Base-by-base conservation (phyloP, 371 early-diverging fungal genomes). In the Lichtheimia ramosa region DNA sequence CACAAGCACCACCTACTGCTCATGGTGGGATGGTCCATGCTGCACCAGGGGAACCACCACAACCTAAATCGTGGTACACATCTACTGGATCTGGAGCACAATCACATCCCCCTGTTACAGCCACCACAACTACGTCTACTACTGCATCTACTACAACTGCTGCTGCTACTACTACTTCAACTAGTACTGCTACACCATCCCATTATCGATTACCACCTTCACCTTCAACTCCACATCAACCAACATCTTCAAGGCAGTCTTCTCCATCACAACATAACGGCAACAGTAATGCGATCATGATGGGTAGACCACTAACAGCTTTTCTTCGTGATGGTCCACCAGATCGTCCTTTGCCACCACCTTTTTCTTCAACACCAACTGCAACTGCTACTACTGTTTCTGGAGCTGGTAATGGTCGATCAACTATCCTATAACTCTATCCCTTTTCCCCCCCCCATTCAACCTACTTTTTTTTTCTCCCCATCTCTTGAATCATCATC, bases 251-350 rank as follows among this genome's bases (percentile, higher is more conserved):
- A 16, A 25, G 34, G 50, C 51, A 58, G 40, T 27, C 50, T 34
- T 61, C 48, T 7, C 62, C 53, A 40, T 41, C 55, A 20, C 18
- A 23, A 14, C 18, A 25, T 28, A 53, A 43, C 20, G 28, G 28
- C 12, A 60, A 48, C 21, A 62, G 56, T 13, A 48, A 48, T 20
- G 39, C 51, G 23, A 48, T 52, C 57, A 65, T 65, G 51, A 65
- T 65, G 61, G 54, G 58, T 5, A 3, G 49, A 20, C 66, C 66
- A 13, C 41, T 65, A 21, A 65, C 66, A 23, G 66, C 66, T 2
- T 65, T 60, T 49, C 28, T 65, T 39, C 53, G 61, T 42, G 66
- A 65, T 57, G 42, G n/a, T 41, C 7, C 27, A 21, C 15, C 43
- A 6, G 13, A 23, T 8, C 56, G 21, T 43, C 43, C 56, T 24